phyloP scores from a whole-genome alignment of 2,329 filamentous ascomycete species.

The Endoconidiophora laricicola region DNA sequence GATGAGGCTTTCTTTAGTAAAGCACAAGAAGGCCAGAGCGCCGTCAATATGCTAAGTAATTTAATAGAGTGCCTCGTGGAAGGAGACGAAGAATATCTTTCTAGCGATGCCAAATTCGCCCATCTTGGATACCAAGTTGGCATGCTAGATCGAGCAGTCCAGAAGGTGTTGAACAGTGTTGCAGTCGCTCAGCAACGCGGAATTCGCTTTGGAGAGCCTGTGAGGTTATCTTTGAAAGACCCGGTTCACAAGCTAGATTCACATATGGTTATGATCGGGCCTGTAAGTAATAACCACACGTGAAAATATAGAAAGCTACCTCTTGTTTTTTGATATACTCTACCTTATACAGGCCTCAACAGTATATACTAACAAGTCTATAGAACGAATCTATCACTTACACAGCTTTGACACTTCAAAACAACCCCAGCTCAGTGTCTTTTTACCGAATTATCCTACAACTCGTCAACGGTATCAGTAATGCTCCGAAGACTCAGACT shows the following conservation, averaged over 20 bases:
- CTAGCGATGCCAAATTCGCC: conserved; percentile 31
- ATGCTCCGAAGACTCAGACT: conserved; percentile 22
- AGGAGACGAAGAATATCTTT: conserved; percentile 26
- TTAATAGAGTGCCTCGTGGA: conserved; percentile 25
- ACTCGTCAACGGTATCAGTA: conserved; percentile 43
- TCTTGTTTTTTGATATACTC: not conserved
- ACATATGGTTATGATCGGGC: conserved; percentile 29
- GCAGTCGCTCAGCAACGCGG: conserved; percentile 52
- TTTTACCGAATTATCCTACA: conserved; percentile 37
- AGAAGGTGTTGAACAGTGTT: conserved; percentile 47
- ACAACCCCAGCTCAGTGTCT: not conserved
- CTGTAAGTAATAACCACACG: not conserved
- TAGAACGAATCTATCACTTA: conserved; percentile 5
- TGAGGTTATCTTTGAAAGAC: conserved; percentile 27
- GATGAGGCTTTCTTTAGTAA: conserved; percentile 25
- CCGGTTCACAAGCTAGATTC: conserved; percentile 38
- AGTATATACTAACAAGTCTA: conserved; percentile 22
- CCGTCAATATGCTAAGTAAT: conserved; percentile 1
- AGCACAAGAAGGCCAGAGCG: conserved; percentile 16
- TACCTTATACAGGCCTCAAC: conserved; percentile 15
- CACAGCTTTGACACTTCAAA: not conserved
- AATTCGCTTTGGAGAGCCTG: conserved; percentile 46
- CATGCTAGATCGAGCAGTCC: conserved; percentile 40
- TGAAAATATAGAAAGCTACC: conserved; percentile 18
- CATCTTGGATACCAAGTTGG: conserved; percentile 47